Percentiles rank a stretch among this genome's conserved stretches.
Conservation (phyloP, 129 eudicot species). For the Lonicera japonica region DNA sequence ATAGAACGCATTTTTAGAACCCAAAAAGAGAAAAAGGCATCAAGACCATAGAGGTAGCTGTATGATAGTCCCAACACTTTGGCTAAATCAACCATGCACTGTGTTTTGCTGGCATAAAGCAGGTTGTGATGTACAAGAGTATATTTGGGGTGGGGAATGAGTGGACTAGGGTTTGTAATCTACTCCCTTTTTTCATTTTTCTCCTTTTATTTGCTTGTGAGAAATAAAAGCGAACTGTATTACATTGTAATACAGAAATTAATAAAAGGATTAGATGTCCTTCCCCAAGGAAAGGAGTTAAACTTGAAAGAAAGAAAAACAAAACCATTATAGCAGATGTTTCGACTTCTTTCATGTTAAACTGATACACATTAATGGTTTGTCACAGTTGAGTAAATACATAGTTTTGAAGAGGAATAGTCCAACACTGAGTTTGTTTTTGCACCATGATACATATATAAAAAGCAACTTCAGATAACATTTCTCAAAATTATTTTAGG, state of each 20-base stretch:
- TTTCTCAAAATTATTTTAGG: neutral
- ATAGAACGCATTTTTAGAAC: constrained; percentile 17
- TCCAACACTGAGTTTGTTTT: neutral
- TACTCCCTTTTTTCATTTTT: too few relatives aligned
- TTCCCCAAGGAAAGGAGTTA: too few relatives aligned
- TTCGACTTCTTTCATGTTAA: neutral
- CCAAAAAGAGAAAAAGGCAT: constrained; percentile 9
- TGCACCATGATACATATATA: neutral
- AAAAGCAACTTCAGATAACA: neutral
- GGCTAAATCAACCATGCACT: neutral
- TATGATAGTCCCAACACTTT: neutral
- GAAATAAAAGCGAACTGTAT: too few relatives aligned
- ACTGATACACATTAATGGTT: neutral
- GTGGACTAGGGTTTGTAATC: too few relatives aligned
- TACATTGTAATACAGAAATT: too few relatives aligned
- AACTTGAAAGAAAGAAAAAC: too few relatives aligned
- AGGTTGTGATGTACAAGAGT: neutral
- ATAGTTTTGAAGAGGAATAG: neutral
- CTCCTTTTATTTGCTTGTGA: too few relatives aligned
- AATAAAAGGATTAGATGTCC: too few relatives aligned
- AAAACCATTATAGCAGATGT: neutral
- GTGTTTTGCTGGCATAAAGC: neutral
- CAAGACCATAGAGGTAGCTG: constrained; percentile 7
- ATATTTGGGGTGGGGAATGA: neutral
- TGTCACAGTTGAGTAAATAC: neutral